A percentile compares a stretch with the other conserved stretches of the same genome.
Conservation (phyloP, 129 eudicot species). For the Tagetes patula region DNA sequence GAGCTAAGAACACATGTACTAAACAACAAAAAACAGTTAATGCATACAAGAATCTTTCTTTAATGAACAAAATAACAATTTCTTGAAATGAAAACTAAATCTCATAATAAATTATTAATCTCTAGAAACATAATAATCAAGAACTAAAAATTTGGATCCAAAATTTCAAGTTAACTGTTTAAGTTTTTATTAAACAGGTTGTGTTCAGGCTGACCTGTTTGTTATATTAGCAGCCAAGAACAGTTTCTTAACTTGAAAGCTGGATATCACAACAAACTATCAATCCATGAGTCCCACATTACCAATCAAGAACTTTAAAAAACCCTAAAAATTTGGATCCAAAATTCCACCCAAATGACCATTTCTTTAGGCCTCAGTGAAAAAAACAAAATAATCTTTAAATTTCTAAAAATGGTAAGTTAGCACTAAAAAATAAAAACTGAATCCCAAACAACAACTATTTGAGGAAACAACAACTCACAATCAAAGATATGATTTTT, state of each 20-base stretch:
- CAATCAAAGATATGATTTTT: not conserved
- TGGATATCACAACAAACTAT: not conserved
- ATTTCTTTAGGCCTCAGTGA: constrained; percentile 7
- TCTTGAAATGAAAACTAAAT: constrained; percentile 2
- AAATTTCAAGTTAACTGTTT: no score
- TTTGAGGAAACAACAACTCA: constrained; percentile 5
- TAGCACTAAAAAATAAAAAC: constrained; percentile 1
- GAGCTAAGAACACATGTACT: constrained; percentile 19
- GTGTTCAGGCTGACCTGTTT: no score
- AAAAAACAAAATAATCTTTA: not conserved
- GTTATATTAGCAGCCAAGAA: no score
- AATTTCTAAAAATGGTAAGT: constrained; percentile 3
- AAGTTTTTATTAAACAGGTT: no score
- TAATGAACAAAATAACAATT: constrained; percentile 24
- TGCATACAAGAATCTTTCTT: constrained; percentile 25
- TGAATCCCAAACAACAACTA: constrained; percentile 7
- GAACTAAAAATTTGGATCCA: not conserved
- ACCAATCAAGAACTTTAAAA: not conserved
- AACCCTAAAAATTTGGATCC: not conserved
- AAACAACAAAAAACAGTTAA: constrained; percentile 16
- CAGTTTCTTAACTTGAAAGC: not conserved
- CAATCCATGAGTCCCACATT: constrained; percentile 11
- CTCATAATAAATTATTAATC: not conserved
- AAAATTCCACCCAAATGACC: not conserved
- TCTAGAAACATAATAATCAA: not conserved